A percentile compares a stretch with the other conserved stretches of the same genome.
phyloP scores from a whole-genome alignment of 306 rosid genomes.

The Prunus mongolica region DNA sequence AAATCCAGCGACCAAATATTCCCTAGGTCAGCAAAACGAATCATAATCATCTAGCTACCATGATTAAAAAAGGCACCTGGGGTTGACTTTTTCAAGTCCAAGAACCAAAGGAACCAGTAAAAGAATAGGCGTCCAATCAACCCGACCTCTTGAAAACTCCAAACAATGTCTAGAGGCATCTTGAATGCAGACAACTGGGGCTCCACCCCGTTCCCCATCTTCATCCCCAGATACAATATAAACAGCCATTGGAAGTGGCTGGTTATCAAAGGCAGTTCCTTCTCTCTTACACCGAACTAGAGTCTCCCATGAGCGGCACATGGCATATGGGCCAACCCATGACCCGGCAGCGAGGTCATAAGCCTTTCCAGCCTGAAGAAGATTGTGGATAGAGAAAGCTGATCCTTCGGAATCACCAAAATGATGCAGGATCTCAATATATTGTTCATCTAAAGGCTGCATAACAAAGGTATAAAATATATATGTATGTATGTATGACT shows the following conservation, averaged over 20 bases:
- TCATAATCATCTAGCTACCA: not conserved
- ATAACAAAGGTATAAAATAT: conserved; percentile 6
- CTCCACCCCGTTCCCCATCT: conserved; percentile 99
- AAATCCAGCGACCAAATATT: not conserved
- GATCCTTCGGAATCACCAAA: conserved; percentile 84
- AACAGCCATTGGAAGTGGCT: conserved; percentile 81
- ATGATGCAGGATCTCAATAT: conserved; percentile 56
- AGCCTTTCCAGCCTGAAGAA: conserved; percentile 81
- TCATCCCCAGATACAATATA: conserved; percentile 97
- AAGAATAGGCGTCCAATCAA: conserved; percentile 83
- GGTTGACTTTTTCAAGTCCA: conserved; percentile 94
- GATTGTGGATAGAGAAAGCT: conserved; percentile 80
- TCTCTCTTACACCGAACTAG: conserved; percentile 55
- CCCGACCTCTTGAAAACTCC: conserved; percentile 52
- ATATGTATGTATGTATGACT: not conserved
- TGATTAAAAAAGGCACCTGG: conserved; percentile 51
- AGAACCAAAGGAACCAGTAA: conserved; percentile 96
- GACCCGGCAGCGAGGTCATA: conserved; percentile 91
- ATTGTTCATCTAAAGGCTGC: conserved; percentile 70
- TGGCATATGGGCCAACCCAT: conserved; percentile 99
- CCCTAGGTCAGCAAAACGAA: not conserved
- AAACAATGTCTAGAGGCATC: conserved; percentile 73
- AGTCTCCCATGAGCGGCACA: conserved; percentile 96
- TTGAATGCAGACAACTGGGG: conserved; percentile 86
- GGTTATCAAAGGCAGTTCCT: conserved; percentile 41